Evolutionary conservation across 331 rosid species (phyloP), one percentile per base, ranked within the genome.

Genomic region (Prunus yedoensis): DNA sequence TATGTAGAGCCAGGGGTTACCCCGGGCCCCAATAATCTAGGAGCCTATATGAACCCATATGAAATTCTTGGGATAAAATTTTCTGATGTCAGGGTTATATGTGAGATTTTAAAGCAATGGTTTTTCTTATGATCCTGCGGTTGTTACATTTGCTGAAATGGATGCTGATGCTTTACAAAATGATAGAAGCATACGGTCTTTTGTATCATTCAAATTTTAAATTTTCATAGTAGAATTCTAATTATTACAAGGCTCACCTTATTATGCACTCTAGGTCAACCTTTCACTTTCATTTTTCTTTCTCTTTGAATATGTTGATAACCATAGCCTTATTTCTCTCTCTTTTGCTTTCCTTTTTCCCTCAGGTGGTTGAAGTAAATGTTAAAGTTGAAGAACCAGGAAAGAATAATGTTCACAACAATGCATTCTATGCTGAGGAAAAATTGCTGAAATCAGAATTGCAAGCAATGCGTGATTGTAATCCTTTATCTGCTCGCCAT

Each of bases 361-460:
- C 74, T 64, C 74, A 93, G 98, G 97, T 93, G 65, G 97, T 93
- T 78, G 98, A 93, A 83, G 91, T 93, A 77, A 83, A 93, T 78
- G 84, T 93, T 77, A 89, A 86, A 79, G 87, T 91, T 77, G 98
- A 93, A 78, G 90, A 87, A 72, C 93, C 97, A 59, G 98, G 98
- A 64, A 91, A 93, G 78, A 86, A 87, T 74, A 93, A 93, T 78
- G 93, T 93, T 75, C 98, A 93, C 75, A 88, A 87, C 82, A 93
- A 91, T 83, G 98, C 97, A 38, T 93, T 93, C 84, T 93, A 85
- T 76, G 97, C 97, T 0, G 93, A 93, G 78, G 97, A 93, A 84
- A 88, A 90, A 70, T 68, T 89, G 76, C 89, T 93, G 27, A 88
- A 72, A 77, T 83, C 94, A 38, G 97, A 93, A 75, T 32, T 78